Evolutionary conservation across 1,139 yeast genomes (phyloP), one percentile per base, ranked within the genome.

Genomic region (Nematodospora anomalae): DNA sequence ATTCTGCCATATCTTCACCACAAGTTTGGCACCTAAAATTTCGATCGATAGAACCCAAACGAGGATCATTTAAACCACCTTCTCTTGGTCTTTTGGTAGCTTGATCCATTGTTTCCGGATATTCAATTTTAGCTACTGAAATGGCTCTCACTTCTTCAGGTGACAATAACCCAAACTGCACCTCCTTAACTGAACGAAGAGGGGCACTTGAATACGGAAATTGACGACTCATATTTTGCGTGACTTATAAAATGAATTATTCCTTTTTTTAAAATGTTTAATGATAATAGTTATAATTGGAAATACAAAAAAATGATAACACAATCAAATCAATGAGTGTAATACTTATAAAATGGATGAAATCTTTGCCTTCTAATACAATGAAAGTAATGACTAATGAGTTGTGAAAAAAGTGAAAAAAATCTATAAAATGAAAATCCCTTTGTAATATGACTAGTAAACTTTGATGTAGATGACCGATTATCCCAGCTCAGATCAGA

Each of bases 101-200:
- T 64, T 90, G 97, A 62, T 94, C 98, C 95, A 92, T 92, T 15
- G 97, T 92, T 64, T 94, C 99, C 12, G 99, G 98, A 57, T 86
- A 92, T 65, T 90, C 97, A 55, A 92, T 88, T 61, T 92, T 90
- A 33, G 97, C 97, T 44, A 92, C 97, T 44, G 96, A 87, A 49
- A 92, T 88, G 35, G 97, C 97, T 65, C 96, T 80, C 46, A 89
- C 82, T 71, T 94, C 98, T 69, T 92, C 98, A 20, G 99, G 98
- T 16, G 97, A 89, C 49, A 94, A 80, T 55, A 94, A 81, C 45
- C 99, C 98, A 71, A 94, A 94, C 73, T 92, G 98, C 55, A 90
- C 97, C 74, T 92, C 98, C 68, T 89, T 92, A 48, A 92, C 90
- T 33, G 96, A 82, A 63, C 97, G 86, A 64, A 92, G 79, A 38